Percentiles rank a stretch among this genome's conserved stretches.
Conservation (phyloP, 1,284 basidiomycete genomes). For the Cryptococcus sp. region DNA sequence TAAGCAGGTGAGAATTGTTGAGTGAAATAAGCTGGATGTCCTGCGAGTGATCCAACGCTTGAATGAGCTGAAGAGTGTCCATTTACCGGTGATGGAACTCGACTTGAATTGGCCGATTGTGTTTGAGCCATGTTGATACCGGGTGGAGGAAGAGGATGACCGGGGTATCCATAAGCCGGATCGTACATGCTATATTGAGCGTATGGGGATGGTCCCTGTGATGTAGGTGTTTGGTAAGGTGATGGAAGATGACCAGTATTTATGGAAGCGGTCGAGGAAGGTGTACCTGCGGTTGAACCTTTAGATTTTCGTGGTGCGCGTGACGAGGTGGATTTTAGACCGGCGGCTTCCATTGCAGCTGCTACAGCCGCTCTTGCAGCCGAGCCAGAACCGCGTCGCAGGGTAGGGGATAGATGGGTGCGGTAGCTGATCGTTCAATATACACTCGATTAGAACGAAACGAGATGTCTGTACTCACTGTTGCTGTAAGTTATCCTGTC, state of each 20-base stretch:
- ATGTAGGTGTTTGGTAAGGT: conserved; percentile 38
- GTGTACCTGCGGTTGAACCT: conserved; percentile 31
- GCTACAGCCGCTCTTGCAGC: conserved; percentile 41
- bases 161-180: conserved; percentile 29
- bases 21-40: conserved; percentile 21
- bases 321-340: conserved; percentile 36
- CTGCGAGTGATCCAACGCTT: conserved; percentile 25
- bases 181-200: conserved; percentile 40
- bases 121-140: conserved; percentile 25
- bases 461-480: conserved; percentile 24
- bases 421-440: conserved; percentile 29
- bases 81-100: conserved; percentile 42
- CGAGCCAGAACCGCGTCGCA: conserved; percentile 42
- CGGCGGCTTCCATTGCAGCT: conserved; percentile 44
- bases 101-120: conserved; percentile 34
- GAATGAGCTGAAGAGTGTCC: conserved; percentile 34
- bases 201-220: conserved; percentile 31
- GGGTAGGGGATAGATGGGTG: conserved; percentile 41
- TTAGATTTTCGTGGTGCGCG: conserved; percentile 43
- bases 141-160: conserved; percentile 30
- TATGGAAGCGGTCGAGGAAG: conserved; percentile 35
- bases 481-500: conserved; percentile 46
- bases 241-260: conserved; percentile 32
- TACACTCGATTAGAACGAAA: neutral
- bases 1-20: conserved; percentile 34